Conservation (phyloP, 768 basidiomycete species). For the Collybia mongolica region DNA sequence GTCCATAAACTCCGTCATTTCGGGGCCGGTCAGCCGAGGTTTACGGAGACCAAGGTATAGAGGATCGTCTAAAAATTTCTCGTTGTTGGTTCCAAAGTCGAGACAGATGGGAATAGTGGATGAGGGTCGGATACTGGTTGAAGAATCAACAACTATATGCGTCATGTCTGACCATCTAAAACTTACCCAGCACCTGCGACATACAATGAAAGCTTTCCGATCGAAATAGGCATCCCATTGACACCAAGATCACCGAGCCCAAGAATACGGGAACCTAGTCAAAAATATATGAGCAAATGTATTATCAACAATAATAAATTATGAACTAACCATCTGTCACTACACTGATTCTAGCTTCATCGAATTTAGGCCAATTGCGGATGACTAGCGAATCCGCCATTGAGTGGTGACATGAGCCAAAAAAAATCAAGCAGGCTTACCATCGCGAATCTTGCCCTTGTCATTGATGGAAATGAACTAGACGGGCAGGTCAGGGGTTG, state of each 20-base stretch:
- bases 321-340: conserved; percentile 77
- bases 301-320: not conserved
- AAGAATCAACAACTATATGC: conserved; percentile 1
- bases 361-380: conserved; percentile 66
- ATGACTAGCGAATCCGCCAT: conserved; percentile 41
- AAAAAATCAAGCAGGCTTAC: conserved; percentile 19
- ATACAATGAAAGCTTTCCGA: conserved; percentile 92
- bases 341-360: conserved; percentile 84
- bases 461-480: conserved; percentile 82
- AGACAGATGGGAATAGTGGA: conserved; percentile 83
- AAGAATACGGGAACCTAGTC: conserved; percentile 77
- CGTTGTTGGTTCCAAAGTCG: conserved; percentile 89
- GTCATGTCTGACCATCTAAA: conserved; percentile 7
- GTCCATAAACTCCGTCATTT: conserved; percentile 85
- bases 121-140: conserved; percentile 63
- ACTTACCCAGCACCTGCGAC: conserved; percentile 84
- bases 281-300: conserved; percentile 20
- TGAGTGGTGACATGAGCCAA: not conserved
- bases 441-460: conserved; percentile 70
- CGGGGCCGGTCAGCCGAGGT: conserved; percentile 58
- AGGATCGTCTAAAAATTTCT: conserved; percentile 78
- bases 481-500: conserved; percentile 13
- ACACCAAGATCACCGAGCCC: conserved; percentile 84
- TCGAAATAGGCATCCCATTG: conserved; percentile 85
- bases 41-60: conserved; percentile 86